Conservation (phyloP, 129 eudicot genomes). For the Pseudognaphalium luteoalbum region DNA sequence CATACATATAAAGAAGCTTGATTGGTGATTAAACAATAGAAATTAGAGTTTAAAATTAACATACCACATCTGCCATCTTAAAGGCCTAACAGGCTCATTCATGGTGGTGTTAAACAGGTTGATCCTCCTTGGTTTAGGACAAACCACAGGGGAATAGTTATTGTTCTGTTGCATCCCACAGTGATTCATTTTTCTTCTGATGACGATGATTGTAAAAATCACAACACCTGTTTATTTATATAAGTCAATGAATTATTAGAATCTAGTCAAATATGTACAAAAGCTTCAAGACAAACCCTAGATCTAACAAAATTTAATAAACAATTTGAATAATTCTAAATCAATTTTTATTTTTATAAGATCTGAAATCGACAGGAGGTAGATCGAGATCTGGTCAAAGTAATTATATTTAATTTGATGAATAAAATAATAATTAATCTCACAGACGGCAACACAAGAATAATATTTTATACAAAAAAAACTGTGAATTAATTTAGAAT, state of each 20-base stretch:
- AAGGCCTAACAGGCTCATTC: conserved; percentile 49
- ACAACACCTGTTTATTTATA: conserved; percentile 22
- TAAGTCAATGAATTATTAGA: background rate
- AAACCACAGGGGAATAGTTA: conserved; percentile 54
- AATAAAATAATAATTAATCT: conserved; percentile 14
- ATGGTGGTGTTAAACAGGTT: conserved; percentile 35
- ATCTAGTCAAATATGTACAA: conserved; percentile 23
- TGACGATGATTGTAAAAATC: background rate
- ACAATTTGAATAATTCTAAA: conserved; percentile 26
- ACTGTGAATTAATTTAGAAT: background rate
- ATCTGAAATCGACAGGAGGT: conserved; percentile 28
- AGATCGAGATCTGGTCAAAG: conserved; percentile 52
- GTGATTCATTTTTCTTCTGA: conserved; percentile 45
- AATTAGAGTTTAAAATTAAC: background rate
- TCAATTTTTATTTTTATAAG: background rate
- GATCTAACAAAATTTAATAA: conserved; percentile 17
- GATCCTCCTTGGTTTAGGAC: conserved; percentile 82
- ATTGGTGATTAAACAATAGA: too few relatives aligned
- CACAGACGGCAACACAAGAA: conserved; percentile 20
- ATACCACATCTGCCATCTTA: conserved; percentile 77
- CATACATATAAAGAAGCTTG: background rate
- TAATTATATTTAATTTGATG: background rate
- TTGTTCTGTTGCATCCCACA: conserved; percentile 62
- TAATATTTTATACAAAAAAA: background rate
- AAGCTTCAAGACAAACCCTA: conserved; percentile 30